Evolutionary conservation across 768 basidiomycete species (phyloP), one percentile per base, ranked within the genome.

Genomic region (Hemileccinum impolitum): DNA sequence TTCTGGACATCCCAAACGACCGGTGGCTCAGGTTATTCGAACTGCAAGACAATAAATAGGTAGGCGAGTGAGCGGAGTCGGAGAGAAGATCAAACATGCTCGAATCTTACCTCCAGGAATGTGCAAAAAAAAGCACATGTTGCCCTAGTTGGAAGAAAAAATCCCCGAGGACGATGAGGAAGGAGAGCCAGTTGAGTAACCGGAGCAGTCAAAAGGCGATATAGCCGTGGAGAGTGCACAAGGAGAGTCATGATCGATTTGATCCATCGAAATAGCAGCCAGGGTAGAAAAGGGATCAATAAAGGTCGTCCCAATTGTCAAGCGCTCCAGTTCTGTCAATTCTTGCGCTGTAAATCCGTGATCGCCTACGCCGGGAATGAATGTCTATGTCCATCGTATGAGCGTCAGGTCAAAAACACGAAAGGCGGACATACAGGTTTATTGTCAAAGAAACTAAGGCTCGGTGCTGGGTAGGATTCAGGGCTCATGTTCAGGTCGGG

Each of bases 241-340:
- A 28, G 31, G 45, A 17, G 38, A 38, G 17, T 18, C 45, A 32
- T 41, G 18, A 31, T 41, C 47, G 18, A 36, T 18, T 4, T 41
- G 18, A 31, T 41, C 47, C 21, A 36, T 18, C 6, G 46, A 34
- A 8, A 45, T 1, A 14, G 37, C 17, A 30, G 38, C n/a, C 9
- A 50, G 11, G 7, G 35, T 37, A 30, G 46, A 52, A 53, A 65
- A 66, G 0, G 64, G 64, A 54, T 66, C 55, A 3, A 48, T 62
- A 39, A 67, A 67, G 7, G 47, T 50, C 23, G 60, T 46, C 13
- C 36, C 56, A 7, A 56, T 39, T 10, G 45, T 54, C 15, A 62
- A 25, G 41, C 38, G 47, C 23, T 64, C 62, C 41, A 67, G 15
- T 4, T 52, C 52, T 4, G 38, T 47, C 39, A 60, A 30, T 7